These are phyloP conservation scores for Colletotrichum tabaci DNA, from an alignment of 2,329 filamentous ascomycete genomes.

Conservation along the genomic window DNA sequence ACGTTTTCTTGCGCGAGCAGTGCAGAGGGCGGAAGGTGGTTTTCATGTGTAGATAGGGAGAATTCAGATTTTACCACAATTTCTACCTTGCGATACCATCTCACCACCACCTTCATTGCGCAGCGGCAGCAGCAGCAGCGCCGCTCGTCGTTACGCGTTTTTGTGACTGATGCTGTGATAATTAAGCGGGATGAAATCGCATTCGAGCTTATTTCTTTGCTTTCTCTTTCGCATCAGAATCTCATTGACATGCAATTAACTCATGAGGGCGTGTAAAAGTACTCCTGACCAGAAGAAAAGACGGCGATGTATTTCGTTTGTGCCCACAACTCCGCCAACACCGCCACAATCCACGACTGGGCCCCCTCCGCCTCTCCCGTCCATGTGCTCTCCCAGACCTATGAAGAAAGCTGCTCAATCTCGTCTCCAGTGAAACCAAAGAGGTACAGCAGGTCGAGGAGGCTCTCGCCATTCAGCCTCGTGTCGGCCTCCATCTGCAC, in stretches of 20 bases:
- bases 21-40: constrained; percentile 28
- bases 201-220: neutral
- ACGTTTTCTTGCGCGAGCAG: constrained; percentile 17
- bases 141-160: neutral
- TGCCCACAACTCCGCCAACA: constrained; percentile 5
- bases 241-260: constrained; percentile 12
- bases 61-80: constrained; percentile 34
- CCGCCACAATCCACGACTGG: neutral
- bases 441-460: constrained; percentile 81
- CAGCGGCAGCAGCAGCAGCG: no score
- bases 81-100: neutral
- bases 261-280: constrained; percentile 4
- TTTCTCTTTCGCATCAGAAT: neutral
- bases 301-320: constrained; percentile 6
- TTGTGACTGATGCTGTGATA: neutral
- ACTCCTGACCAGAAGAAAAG: neutral
- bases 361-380: neutral
- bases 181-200: neutral
- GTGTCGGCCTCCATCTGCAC: constrained; percentile 85
- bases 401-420: constrained; percentile 62
- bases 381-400: constrained; percentile 32
- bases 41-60: constrained; percentile 43
- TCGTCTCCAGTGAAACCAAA: constrained; percentile 81
- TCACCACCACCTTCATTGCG: neutral
- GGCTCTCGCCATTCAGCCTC: constrained; percentile 77